Percentiles rank a stretch among this genome's conserved stretches.
These are phyloP conservation scores for Diaporthe australafricana DNA, from an alignment of 2,329 filamentous ascomycete species.

Conservation along the genomic window DNA sequence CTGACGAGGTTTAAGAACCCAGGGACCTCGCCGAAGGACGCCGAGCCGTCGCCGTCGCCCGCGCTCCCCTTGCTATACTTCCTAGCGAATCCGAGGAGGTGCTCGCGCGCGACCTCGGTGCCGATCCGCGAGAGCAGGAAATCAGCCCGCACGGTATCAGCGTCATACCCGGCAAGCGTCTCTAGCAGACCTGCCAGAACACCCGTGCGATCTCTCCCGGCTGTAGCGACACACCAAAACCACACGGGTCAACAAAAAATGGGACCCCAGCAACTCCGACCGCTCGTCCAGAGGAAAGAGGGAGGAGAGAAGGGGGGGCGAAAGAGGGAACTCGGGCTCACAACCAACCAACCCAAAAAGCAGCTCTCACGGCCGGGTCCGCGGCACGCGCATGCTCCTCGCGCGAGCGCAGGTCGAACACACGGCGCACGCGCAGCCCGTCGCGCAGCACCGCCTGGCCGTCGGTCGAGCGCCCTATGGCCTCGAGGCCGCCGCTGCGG, in stretches of 20 bases:
- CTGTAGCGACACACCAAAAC: constrained; percentile 44
- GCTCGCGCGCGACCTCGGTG: constrained; percentile 61
- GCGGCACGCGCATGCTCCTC: constrained; percentile 56
- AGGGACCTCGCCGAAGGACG: constrained; percentile 49
- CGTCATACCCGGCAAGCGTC: constrained; percentile 58
- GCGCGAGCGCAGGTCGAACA: constrained; percentile 64
- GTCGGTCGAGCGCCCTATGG: constrained; percentile 45
- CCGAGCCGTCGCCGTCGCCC: constrained; percentile 47
- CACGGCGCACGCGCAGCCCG: constrained; percentile 53
- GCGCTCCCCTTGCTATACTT: constrained; percentile 28
- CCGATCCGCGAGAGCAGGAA: constrained; percentile 67
- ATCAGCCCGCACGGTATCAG: constrained; percentile 58
- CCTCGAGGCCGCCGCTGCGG: constrained; percentile 58
- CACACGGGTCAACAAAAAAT: background rate
- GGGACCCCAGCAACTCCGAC: background rate
- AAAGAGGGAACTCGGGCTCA: background rate
- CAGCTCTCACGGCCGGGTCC: constrained; percentile 55
- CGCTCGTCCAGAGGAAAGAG: background rate
- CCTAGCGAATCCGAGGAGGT: constrained; percentile 57
- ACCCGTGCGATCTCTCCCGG: constrained; percentile 66
- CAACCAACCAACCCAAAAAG: no score
- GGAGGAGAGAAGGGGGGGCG: no score
- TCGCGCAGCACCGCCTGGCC: constrained; percentile 51
- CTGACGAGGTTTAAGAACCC: constrained; percentile 62
- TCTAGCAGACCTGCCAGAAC: constrained; percentile 63